These are phyloP conservation scores for Trichoderma sp. DNA, from an alignment of 2,329 filamentous ascomycete genomes.

Conservation along the genomic window DNA sequence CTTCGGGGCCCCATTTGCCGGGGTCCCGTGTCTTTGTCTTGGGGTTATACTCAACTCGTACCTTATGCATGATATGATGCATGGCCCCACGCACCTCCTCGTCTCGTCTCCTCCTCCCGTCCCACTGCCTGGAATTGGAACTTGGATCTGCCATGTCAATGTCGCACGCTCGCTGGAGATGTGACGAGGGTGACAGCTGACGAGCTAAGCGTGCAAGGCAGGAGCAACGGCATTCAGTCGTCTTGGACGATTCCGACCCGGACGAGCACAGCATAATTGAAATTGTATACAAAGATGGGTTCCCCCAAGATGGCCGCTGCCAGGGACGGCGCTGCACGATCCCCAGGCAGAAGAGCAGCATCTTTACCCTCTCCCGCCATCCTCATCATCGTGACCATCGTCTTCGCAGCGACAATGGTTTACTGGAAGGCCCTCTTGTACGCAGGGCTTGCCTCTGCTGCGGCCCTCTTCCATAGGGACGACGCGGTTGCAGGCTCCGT, in stretches of 20 bases:
- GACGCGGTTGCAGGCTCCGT: slow-evolving; percentile 14
- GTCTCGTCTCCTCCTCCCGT: background rate
- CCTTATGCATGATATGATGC: slow-evolving; percentile 1
- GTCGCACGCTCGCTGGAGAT: background rate
- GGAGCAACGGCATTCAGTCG: slow-evolving; percentile 11
- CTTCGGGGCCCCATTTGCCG: background rate
- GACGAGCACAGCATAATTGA: background rate
- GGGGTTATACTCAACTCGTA: background rate
- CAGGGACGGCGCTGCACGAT: background rate
- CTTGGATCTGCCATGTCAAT: background rate
- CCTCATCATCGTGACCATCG: background rate
- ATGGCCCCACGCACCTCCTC: slow-evolving; percentile 4
- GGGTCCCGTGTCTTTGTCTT: slow-evolving; percentile 10
- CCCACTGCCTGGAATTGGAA: slow-evolving; percentile 10
- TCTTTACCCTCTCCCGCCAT: background rate
- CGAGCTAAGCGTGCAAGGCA: slow-evolving; percentile 6
- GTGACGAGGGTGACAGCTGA: slow-evolving; percentile 11
- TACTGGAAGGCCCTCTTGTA: slow-evolving; percentile 23
- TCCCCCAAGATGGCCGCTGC: background rate
- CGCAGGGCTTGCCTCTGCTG: slow-evolving; percentile 24
- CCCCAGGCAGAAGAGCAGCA: background rate
- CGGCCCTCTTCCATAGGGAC: slow-evolving; percentile 18
- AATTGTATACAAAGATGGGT: slow-evolving; percentile 1
- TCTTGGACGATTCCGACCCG: background rate
- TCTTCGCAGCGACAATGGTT: slow-evolving; percentile 21